These are phyloP conservation scores for Aspergillus candidus DNA, from an alignment of 2,329 filamentous ascomycete genomes.

Conservation along the genomic window DNA sequence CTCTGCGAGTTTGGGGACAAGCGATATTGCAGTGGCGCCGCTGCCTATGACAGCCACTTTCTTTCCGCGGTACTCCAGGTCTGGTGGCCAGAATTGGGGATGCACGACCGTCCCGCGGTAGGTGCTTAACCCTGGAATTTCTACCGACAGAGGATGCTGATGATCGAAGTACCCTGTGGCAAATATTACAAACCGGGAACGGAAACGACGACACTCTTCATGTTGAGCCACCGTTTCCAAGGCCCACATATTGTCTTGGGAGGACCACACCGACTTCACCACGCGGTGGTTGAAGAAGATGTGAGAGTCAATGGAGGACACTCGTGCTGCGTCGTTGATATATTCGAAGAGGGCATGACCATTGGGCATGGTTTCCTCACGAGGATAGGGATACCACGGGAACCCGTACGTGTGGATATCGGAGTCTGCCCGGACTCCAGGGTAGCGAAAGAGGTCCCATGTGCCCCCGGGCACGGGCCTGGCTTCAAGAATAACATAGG, in stretches of 20 bases:
- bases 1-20: constrained; percentile 62
- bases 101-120: constrained; percentile 60
- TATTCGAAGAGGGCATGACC: constrained; percentile 49
- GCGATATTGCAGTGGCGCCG: constrained; percentile 70
- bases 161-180: constrained; percentile 68
- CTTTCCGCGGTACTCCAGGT: constrained; percentile 58
- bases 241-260: constrained; percentile 47
- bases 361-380: constrained; percentile 41
- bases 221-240: constrained; percentile 33
- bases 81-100: constrained; percentile 67
- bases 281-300: constrained; percentile 49
- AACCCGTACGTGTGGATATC: constrained; percentile 57
- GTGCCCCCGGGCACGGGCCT: too few relatives aligned
- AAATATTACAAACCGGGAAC: constrained; percentile 46
- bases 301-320: constrained; percentile 46
- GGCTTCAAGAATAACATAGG: too few relatives aligned
- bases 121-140: constrained; percentile 59
- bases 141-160: constrained; percentile 50
- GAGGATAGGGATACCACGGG: constrained; percentile 59
- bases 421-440: constrained; percentile 59
- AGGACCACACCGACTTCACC: constrained; percentile 46
- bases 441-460: constrained; percentile 60
- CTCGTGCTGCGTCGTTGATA: constrained; percentile 43
- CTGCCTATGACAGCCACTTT: constrained; percentile 65
- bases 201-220: constrained; percentile 17